Evolutionary conservation across 345 rosid genomes (phyloP).

Genomic region (Raphanus raphanistrum): DNA sequence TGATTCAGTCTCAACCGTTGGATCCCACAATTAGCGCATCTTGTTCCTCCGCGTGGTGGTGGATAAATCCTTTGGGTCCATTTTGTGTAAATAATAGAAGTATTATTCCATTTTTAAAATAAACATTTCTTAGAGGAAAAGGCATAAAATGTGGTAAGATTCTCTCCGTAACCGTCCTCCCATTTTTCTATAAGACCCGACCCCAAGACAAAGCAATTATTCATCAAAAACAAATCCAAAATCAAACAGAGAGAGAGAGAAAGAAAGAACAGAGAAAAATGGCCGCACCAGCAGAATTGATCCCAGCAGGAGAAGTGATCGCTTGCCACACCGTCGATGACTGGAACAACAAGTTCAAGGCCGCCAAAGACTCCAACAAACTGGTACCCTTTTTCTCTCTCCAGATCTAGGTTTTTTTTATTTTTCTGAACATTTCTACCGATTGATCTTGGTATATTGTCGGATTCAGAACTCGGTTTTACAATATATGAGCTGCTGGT

Average conservation of each 20-base stretch:
- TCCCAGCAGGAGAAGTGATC: conserved; percentile 52
- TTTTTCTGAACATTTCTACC: background rate
- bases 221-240: background rate
- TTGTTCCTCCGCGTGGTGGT: conserved; percentile 31
- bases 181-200: conserved; percentile 22
- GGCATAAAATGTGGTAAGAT: conserved; percentile 16
- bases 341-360: conserved; percentile 50
- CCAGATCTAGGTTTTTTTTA: background rate
- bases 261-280: background rate
- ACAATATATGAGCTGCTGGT: background rate
- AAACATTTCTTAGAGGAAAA: background rate
- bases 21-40: conserved; percentile 8
- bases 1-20: conserved; percentile 7
- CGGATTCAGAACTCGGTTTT: background rate
- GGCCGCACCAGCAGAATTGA: conserved; percentile 42
- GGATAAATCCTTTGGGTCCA: conserved; percentile 5
- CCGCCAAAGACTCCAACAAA: conserved; percentile 48
- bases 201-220: background rate
- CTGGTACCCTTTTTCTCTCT: conserved; percentile 36
- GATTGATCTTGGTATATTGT: background rate
- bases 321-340: conserved; percentile 46
- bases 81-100: background rate
- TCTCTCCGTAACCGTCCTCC: conserved; percentile 13
- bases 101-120: background rate
- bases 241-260: background rate